Conservation (phyloP, 768 basidiomycete species). For the Lepiota brunneoincarnata region DNA sequence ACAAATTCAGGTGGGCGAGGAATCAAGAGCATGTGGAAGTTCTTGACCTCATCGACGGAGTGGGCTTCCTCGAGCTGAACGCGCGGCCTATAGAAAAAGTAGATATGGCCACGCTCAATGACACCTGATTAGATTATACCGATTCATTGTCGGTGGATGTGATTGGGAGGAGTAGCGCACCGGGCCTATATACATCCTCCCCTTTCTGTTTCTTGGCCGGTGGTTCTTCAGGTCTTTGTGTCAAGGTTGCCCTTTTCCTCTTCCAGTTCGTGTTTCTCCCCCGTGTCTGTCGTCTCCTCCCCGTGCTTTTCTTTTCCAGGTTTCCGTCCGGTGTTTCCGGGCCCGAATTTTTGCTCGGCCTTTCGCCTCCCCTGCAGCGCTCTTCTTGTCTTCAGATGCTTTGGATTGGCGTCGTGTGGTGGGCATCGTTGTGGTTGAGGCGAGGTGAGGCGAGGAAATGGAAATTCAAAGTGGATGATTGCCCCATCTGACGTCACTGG, state of each 20-base stretch:
- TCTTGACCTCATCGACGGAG: constrained; percentile 55
- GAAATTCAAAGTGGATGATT: background rate
- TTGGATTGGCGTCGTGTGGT: constrained; percentile 28
- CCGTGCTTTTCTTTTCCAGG: constrained; percentile 7
- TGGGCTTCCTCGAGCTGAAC: constrained; percentile 50
- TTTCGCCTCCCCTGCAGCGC: constrained; percentile 13
- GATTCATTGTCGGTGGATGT: background rate
- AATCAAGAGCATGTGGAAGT: constrained; percentile 59
- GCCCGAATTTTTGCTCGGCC: constrained; percentile 6
- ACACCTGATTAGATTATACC: constrained; percentile 34
- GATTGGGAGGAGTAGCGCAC: constrained; percentile 5
- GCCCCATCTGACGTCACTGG: too few species aligned
- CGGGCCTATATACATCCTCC: constrained; percentile 17
- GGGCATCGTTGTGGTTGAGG: constrained; percentile 26
- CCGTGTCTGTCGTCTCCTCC: constrained; percentile 4
- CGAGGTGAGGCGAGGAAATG: constrained; percentile 5
- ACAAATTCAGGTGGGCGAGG: constrained; percentile 50
- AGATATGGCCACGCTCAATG: constrained; percentile 58
- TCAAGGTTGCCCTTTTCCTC: constrained; percentile 20
- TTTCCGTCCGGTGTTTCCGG: constrained; percentile 8
- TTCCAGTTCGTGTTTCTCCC: constrained; percentile 16
- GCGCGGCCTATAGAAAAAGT: constrained; percentile 63
- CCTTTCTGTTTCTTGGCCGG: constrained; percentile 12
- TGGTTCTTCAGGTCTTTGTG: constrained; percentile 23
- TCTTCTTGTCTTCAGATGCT: background rate